Evolutionary conservation across 768 basidiomycete genomes (phyloP), one percentile per base, ranked within the genome.

Genomic region (Asterophora lycoperdoides): DNA sequence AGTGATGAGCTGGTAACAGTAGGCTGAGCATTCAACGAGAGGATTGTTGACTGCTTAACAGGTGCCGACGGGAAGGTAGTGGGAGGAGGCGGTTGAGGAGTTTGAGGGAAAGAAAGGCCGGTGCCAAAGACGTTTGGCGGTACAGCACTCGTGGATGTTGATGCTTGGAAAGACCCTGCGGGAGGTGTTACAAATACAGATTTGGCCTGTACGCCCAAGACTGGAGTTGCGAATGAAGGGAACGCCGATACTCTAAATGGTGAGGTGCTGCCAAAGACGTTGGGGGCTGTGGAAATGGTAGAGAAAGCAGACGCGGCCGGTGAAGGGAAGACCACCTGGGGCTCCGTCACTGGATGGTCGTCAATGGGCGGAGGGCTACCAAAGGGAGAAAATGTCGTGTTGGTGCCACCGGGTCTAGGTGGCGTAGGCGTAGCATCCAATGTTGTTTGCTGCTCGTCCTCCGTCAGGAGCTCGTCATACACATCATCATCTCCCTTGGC

Each of bases 241-340:
- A 58, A 60, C 10, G 58, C n/a, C 37, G 60, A 55, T 5, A 52
- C 53, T 15, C 68, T 69, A 48, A 75, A 76, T 10, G 70, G 63
- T 13, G 71, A 68, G 2, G 61, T 46, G 14, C 56, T 59, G 18
- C 61, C 64, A 45, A 75, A 75, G 8, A 64, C 62, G 55, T 70
- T 73, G 13, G 68, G 70, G 3, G 69, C 61, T 5, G 73, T 61
- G 2, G 68, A 61, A 10, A 77, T 58, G 33, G 56, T 58, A 3
- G 71, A 66, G 49, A 77, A 76, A 2, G 74, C 74, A 38, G 68
- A 68, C 3, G n/a, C 8, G 11, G 54, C 50, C 14, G 63, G 55
- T 14, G 59, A 46, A 8, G 60, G 42, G 6, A 53, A 47, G 23
- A 56, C 39, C 9, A 34, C 46, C 17, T 60, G 41, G 17, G 62